phyloP scores from a whole-genome alignment of 345 rosid species.

The Eutrema yunnanense region DNA sequence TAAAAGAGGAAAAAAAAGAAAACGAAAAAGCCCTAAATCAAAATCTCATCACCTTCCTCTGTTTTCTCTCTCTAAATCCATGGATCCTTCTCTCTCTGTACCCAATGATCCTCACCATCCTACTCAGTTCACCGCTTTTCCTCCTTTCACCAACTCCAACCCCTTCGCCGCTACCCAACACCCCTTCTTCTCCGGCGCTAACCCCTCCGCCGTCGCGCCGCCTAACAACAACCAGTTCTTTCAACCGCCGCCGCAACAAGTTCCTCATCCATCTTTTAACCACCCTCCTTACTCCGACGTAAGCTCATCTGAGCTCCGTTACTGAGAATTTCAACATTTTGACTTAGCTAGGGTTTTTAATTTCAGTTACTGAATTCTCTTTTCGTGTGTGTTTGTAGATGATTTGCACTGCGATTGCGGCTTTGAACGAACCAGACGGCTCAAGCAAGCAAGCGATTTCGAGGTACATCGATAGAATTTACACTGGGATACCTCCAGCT shows the following conservation, averaged over 20 bases:
- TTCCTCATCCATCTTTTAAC: background rate
- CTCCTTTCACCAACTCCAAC: constrained; percentile 20
- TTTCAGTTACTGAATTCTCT: background rate
- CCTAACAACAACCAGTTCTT: constrained; percentile 22
- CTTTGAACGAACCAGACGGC: constrained; percentile 67
- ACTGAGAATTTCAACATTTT: background rate
- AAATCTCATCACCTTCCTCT: constrained; percentile 27
- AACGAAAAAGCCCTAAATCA: background rate
- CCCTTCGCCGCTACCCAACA: background rate
- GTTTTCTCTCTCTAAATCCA: constrained; percentile 32
- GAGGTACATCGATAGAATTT: constrained; percentile 56
- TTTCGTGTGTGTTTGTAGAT: constrained; percentile 32
- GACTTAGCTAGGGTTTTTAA: constrained; percentile 13
- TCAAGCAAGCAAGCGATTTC: constrained; percentile 82
- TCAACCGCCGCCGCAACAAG: background rate
- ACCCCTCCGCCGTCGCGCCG: background rate
- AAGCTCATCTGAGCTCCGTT: constrained; percentile 10
- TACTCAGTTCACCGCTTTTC: constrained; percentile 8
- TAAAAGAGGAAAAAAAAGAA: background rate
- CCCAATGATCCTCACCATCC: constrained; percentile 31
- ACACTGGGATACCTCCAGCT: constrained; percentile 53
- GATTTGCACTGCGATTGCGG: constrained; percentile 66
- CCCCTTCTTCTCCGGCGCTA: background rate
- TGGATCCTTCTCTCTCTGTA: constrained; percentile 34
- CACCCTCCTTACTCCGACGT: constrained; percentile 39